A percentile compares a stretch with the other conserved stretches of the same genome.
Conservation (phyloP, 257 asterid species). For the Nyctanthes arbortristis region DNA sequence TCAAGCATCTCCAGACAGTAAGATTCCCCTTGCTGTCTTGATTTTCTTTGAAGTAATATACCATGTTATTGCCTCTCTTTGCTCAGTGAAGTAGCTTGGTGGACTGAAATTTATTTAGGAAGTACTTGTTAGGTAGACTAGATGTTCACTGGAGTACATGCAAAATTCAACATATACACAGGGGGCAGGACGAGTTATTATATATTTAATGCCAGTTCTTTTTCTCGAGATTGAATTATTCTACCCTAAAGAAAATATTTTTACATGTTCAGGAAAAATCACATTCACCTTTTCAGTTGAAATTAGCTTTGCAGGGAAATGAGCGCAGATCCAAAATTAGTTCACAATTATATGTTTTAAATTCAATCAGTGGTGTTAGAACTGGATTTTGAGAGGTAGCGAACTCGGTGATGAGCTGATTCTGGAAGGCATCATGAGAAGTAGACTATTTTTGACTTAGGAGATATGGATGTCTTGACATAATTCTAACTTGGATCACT, state of each 20-base stretch:
- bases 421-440: neutral
- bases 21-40: constrained; percentile 7
- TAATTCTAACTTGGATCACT: neutral
- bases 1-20: constrained; percentile 69
- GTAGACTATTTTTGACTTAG: neutral
- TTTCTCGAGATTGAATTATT: no score
- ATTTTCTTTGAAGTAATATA: neutral
- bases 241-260: neutral
- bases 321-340: neutral
- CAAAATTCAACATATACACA: neutral
- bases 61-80: neutral
- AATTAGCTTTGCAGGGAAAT: neutral
- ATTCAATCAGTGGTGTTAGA: neutral
- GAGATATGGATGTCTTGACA: neutral
- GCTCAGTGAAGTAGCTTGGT: no score
- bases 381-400: neutral
- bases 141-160: neutral
- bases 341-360: neutral
- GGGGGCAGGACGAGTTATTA: neutral
- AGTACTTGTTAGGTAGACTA: neutral
- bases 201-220: no score
- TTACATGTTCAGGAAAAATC: neutral
- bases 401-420: neutral
- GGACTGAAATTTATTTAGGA: neutral
- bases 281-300: neutral